phyloP scores from a whole-genome alignment of 2,329 filamentous ascomycete genomes.

The Venturia effusa region DNA sequence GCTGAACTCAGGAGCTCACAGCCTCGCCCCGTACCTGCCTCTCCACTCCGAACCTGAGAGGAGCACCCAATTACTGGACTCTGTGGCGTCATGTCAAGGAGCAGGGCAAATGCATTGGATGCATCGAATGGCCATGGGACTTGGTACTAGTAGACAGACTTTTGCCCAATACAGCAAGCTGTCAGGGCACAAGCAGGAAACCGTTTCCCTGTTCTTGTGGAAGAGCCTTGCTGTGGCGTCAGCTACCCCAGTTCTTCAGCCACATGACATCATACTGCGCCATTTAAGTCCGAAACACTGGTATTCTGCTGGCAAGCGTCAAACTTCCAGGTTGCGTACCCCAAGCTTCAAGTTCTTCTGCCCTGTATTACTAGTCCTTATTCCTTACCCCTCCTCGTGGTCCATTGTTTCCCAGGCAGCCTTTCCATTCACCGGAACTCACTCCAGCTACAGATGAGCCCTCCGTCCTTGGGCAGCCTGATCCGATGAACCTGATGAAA shows the following conservation, averaged over 20 bases:
- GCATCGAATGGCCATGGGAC: not conserved
- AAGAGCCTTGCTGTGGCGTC: not conserved
- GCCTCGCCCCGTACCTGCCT: not conserved
- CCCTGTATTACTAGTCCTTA: no score
- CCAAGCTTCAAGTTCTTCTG: no score
- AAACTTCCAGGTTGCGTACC: not conserved
- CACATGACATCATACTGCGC: not conserved
- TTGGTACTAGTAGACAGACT: not conserved
- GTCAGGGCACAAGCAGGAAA: not conserved
- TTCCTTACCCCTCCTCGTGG: no score
- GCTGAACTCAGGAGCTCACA: not conserved
- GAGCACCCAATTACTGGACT: not conserved
- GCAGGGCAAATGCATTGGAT: not conserved
- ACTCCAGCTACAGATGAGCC: not conserved
- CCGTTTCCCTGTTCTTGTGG: not conserved
- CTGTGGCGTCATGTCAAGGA: not conserved
- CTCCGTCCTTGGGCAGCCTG: not conserved
- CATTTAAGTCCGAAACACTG: no score
- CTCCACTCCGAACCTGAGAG: not conserved
- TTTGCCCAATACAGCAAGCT: not conserved
- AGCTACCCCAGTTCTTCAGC: slow-evolving; percentile 1
- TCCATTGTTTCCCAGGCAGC: not conserved
- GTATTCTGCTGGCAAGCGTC: no score
- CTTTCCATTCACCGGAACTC: not conserved
- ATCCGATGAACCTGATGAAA: not conserved